Evolutionary conservation across 805 yeast species (phyloP).

Genomic region (Candida verbasci): DNA sequence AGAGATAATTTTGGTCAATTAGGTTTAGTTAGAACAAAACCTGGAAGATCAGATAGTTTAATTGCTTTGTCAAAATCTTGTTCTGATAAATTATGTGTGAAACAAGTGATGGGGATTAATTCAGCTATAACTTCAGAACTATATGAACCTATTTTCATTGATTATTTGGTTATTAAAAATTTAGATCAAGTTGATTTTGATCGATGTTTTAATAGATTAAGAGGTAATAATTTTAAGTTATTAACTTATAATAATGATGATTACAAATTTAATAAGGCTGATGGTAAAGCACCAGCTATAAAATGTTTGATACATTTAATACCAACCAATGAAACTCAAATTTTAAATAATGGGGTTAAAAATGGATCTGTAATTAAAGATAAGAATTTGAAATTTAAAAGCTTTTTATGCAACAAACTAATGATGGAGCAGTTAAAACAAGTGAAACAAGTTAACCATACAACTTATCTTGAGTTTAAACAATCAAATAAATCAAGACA

Average conservation of each 20-base stretch:
- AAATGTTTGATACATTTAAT: conserved; percentile 25
- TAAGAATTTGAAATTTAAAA: conserved; percentile 37
- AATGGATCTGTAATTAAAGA: conserved; percentile 52
- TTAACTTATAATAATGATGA: conserved; percentile 18
- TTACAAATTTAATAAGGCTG: conserved; percentile 23
- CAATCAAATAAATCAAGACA: conserved; percentile 21
- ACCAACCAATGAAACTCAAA: conserved; percentile 24
- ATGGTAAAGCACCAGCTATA: conserved; percentile 22
- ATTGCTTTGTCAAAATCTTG: conserved; percentile 78
- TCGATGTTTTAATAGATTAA: conserved; percentile 39
- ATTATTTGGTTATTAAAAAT: conserved; percentile 45
- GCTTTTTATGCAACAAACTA: conserved; percentile 29
- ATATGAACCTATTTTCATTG: conserved; percentile 36
- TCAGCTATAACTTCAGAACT: conserved; percentile 40
- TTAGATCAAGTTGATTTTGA: conserved; percentile 20
- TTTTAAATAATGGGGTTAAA: conserved; percentile 55
- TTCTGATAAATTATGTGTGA: conserved; percentile 72
- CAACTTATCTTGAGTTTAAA: conserved; percentile 31
- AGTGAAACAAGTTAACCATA: neutral
- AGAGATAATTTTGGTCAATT: conserved; percentile 49
- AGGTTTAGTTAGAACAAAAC: conserved; percentile 84
- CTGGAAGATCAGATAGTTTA: conserved; percentile 81
- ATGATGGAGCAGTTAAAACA: conserved; percentile 13
- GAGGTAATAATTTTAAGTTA: conserved; percentile 12
- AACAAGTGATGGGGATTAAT: conserved; percentile 54